Evolutionary conservation across 352 stramenopile genomes (phyloP), one percentile per base, ranked within the genome.

Genomic region (Chrysophaeum taylorii): DNA sequence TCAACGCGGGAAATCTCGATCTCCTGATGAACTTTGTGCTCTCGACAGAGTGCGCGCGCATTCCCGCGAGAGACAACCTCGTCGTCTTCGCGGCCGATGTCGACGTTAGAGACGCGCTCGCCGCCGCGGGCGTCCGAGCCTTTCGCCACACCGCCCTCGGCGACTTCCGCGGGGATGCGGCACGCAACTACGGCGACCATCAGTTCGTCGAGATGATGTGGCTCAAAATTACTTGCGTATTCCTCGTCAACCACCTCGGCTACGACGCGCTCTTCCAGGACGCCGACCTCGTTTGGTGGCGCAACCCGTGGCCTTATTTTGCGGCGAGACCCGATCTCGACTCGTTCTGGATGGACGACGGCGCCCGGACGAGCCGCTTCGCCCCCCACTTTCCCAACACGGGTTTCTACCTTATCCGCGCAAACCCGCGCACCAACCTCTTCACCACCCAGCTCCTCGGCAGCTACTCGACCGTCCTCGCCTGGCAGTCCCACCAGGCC

Each of bases 201-300:
- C 77, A 72, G 16, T 91, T 90, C 75, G 53, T 50, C 21, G 68
- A 41, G 27, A 84, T 90, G 68, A 89, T 90, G 82, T 77, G 84
- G 67, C 77, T 82, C 27, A 90, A 90, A 63, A 73, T 87, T 0
- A 70, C 85, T 38, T 86, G 77, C 73, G 82, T 89, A 15, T 85
- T 87, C 42, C 54, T 90, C 21, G 71, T 85, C 14, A 78, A 76
- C 68, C 62, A 75, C 25, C 66, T 87, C n/a, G 79, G 81, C 33
- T 87, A 86, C 64, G 78, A 89, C 75, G 54, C 88, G 15, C 63
- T 88, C 12, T 88, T 89, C 71, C 81, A 86, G 73, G 81, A 87
- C 73, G 81, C 83, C 0, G 81, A 87, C 68, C 25, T 60, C 18
- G n/a, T 33, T 25, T 60, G 48, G 48, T 60, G 48, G 48, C 48